Evolutionary conservation across 2,329 filamentous ascomycete species (phyloP).

Genomic region (Cryphonectria radicalis): DNA sequence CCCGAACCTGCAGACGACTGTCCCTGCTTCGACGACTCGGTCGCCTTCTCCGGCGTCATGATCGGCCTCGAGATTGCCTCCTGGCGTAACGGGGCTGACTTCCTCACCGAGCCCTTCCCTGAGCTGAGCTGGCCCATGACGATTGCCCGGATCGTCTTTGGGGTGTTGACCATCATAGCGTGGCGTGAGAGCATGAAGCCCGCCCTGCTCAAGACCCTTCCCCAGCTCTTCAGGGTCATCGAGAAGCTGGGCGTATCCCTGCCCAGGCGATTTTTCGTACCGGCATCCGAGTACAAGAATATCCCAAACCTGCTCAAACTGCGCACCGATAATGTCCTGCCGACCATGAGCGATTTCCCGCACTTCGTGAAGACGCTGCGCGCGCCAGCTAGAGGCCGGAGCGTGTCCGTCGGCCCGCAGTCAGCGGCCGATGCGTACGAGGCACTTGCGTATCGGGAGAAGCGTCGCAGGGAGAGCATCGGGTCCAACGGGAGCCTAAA

Average conservation of each 20-base stretch:
- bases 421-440: constrained; percentile 97
- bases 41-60: constrained; percentile 88
- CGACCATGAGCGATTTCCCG: constrained; percentile 85
- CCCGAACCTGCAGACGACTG: constrained; percentile 97
- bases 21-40: constrained; percentile 94
- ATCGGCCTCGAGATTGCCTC: constrained; percentile 82
- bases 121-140: constrained; percentile 69
- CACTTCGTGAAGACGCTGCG: constrained; percentile 80
- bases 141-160: constrained; percentile 71
- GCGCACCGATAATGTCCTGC: constrained; percentile 81
- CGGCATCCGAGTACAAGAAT: constrained; percentile 86
- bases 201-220: constrained; percentile 73
- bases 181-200: constrained; percentile 94
- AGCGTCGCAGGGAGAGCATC: constrained; percentile 59
- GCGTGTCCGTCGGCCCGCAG: constrained; percentile 90
- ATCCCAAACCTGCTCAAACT: constrained; percentile 75
- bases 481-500: constrained; percentile 54
- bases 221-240: constrained; percentile 84
- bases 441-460: constrained; percentile 86
- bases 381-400: constrained; percentile 75
- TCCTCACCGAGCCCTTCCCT: constrained; percentile 49
- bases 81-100: constrained; percentile 73
- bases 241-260: constrained; percentile 79
- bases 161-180: constrained; percentile 81
- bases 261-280: constrained; percentile 88